A percentile compares a stretch with the other conserved stretches of the same genome.
Conservation (phyloP, 2,329 filamentous ascomycete genomes). For the Sordariomycetes sp. region DNA sequence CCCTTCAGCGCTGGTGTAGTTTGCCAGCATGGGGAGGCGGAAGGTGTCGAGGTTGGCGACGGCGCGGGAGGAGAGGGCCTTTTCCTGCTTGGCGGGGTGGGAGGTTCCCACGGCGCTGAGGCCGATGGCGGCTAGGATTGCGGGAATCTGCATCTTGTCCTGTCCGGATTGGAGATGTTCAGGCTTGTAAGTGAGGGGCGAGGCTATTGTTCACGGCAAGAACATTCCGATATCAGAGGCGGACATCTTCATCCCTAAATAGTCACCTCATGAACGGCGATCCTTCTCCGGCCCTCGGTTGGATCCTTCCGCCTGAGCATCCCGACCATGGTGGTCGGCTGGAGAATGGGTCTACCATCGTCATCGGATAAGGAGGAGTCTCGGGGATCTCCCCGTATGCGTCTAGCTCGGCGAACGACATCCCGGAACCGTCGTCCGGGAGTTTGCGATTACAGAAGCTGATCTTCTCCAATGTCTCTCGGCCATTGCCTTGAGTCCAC, state of each 20-base stretch:
- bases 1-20: conserved; percentile 17
- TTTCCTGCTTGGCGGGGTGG: neutral
- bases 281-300: too few relatives aligned
- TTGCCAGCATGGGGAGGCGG: conserved; percentile 17
- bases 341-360: neutral
- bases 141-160: neutral
- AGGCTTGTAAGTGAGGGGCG: neutral
- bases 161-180: neutral
- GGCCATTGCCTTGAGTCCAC: neutral
- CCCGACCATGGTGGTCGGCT: neutral
- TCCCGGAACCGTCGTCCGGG: neutral
- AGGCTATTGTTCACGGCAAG: neutral
- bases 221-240: neutral
- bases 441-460: neutral
- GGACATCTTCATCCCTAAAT: neutral
- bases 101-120: neutral
- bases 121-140: neutral
- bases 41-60: conserved; percentile 21
- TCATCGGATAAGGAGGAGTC: neutral
- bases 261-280: too few relatives aligned
- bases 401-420: neutral
- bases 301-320: neutral
- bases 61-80: conserved; percentile 11
- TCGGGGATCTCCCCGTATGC: neutral
- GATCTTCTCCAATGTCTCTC: neutral